Percentiles rank a stretch among this genome's conserved stretches.
These are phyloP conservation scores for Dillenia turbinata DNA, from an alignment of 164 flowering plant species.

Conservation along the genomic window DNA sequence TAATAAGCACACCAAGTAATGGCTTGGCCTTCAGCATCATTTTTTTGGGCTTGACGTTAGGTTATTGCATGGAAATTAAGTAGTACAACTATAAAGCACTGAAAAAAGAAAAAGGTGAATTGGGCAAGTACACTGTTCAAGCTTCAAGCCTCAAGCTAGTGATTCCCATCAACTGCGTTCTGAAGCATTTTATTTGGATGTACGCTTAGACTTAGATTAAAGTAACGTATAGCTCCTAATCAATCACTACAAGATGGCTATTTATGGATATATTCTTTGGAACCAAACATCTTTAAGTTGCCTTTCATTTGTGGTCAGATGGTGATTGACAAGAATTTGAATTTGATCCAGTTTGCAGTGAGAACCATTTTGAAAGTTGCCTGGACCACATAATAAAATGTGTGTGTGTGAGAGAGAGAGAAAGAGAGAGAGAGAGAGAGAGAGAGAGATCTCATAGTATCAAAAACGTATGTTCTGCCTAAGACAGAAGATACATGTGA, in stretches of 20 bases:
- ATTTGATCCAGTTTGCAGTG: slow-evolving; percentile 8
- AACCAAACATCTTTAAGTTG: slow-evolving; percentile 14
- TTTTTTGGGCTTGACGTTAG: no score
- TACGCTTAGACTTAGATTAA: no score
- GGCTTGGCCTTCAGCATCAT: no score
- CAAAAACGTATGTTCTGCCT: slow-evolving; percentile 9
- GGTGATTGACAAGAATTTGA: slow-evolving; percentile 10
- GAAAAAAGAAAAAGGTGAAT: no score
- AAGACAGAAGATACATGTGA: slow-evolving; percentile 10
- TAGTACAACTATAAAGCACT: no score
- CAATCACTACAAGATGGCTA: background rate
- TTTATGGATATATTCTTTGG: slow-evolving; percentile 13
- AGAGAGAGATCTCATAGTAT: background rate
- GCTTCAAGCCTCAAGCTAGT: no score
- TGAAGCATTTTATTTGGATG: no score
- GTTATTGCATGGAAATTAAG: no score
- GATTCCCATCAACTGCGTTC: no score
- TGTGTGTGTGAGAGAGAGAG: slow-evolving; percentile 9
- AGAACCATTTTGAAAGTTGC: slow-evolving; percentile 17
- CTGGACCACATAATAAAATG: slow-evolving; percentile 23
- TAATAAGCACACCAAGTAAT: no score
- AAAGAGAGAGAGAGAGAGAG: slow-evolving; percentile 7
- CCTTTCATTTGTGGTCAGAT: slow-evolving; percentile 12
- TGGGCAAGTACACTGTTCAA: no score
- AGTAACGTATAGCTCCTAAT: no score